phyloP scores from a whole-genome alignment of 352 stramenopile genomes.

The Pythium phragmitis region DNA sequence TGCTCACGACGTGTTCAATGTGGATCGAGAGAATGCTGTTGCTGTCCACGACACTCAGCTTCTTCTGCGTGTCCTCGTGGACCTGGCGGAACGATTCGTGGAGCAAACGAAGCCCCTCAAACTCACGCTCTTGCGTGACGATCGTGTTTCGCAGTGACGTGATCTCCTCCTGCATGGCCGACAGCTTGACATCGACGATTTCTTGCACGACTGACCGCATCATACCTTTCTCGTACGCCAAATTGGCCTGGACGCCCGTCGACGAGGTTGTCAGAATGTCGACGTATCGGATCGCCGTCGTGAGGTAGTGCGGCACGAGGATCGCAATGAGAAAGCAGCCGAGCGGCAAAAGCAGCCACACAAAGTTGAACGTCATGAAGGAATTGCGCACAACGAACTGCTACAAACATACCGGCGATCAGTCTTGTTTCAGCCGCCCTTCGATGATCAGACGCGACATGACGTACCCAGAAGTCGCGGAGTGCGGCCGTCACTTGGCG shows the following conservation, averaged over 20 bases:
- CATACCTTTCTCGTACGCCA: conserved; percentile 47
- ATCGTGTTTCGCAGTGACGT: conserved; percentile 47
- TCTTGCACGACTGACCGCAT: conserved; percentile 68
- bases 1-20: conserved; percentile 64
- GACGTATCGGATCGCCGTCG: conserved; percentile 64
- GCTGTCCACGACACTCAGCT: conserved; percentile 56
- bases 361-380: conserved; percentile 72
- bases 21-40: conserved; percentile 60
- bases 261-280: conserved; percentile 55
- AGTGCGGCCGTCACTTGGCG: conserved; percentile 31
- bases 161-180: conserved; percentile 56
- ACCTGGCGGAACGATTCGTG: conserved; percentile 56
- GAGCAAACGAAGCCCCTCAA: conserved; percentile 54
- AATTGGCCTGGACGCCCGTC: conserved; percentile 27
- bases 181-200: conserved; percentile 67
- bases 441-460: not conserved
- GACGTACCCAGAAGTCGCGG: conserved; percentile 41
- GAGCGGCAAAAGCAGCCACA: conserved; percentile 70
- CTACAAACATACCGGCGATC: conserved; percentile 6
- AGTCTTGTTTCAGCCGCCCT: no score
- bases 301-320: conserved; percentile 68
- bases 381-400: conserved; percentile 54
- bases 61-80: conserved; percentile 56
- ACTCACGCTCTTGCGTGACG: conserved; percentile 52
- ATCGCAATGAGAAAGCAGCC: conserved; percentile 73